Conservation (phyloP, 208 protist genomes). For the Leptomonas pyrrhocoris region DNA sequence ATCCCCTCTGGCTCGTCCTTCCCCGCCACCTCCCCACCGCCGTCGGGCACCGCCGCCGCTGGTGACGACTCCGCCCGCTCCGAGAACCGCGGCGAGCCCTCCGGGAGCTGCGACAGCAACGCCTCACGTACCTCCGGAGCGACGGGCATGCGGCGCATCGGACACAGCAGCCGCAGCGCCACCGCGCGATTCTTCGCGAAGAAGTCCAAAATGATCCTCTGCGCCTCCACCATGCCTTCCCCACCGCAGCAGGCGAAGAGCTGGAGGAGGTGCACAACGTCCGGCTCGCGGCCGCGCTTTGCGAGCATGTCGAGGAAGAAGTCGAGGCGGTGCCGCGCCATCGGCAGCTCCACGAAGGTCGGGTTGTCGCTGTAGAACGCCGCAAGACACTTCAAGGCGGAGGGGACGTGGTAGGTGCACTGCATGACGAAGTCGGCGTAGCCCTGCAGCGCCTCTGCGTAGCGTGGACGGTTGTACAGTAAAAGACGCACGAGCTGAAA, state of each 20-base stretch:
- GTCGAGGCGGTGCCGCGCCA: conserved; percentile 31
- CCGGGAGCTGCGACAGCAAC: conserved; percentile 19
- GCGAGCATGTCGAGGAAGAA: conserved; percentile 45
- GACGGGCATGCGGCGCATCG: conserved; percentile 21
- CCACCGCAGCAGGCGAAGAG: conserved; percentile 44
- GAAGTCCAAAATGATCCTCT: conserved; percentile 40
- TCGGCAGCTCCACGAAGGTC: conserved; percentile 46
- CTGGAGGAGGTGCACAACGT: conserved; percentile 36
- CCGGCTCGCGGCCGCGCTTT: conserved; percentile 26
- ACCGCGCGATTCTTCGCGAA: conserved; percentile 23
- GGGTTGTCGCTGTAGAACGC: conserved; percentile 46
- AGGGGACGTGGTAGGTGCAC: conserved; percentile 37
- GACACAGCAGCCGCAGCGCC: conserved; percentile 29
- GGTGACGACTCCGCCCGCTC: conserved; percentile 9
- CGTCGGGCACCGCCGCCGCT: background rate
- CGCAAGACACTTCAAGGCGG: conserved; percentile 39
- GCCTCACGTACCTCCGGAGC: background rate
- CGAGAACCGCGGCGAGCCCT: conserved; percentile 7
- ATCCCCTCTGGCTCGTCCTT: background rate
- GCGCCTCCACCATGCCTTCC: conserved; percentile 54
- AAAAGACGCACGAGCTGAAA: conserved; percentile 39
- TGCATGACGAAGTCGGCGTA: conserved; percentile 52
- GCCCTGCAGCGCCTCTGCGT: conserved; percentile 34
- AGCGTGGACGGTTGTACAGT: conserved; percentile 34
- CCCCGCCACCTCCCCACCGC: background rate